Evolutionary conservation across 352 stramenopile species (phyloP).

Genomic region (Phytopythium boreale): DNA sequence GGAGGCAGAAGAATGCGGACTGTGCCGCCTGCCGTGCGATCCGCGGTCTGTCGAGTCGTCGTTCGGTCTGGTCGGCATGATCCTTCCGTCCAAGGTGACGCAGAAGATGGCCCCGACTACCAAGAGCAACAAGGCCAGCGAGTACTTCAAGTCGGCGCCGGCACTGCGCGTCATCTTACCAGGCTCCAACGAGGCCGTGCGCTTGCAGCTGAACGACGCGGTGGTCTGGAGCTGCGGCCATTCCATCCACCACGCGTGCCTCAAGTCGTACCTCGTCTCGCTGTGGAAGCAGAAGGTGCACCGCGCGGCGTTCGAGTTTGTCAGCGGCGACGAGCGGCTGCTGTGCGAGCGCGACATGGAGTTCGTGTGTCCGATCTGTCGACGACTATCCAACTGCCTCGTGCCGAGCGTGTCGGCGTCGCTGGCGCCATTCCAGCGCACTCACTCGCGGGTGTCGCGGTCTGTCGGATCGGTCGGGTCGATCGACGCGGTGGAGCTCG

Average conservation of each 20-base stretch:
- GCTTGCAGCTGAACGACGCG: slow-evolving; percentile 36
- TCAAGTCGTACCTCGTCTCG: slow-evolving; percentile 67
- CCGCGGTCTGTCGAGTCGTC: slow-evolving; percentile 29
- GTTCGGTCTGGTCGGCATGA: slow-evolving; percentile 71
- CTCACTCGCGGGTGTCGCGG: slow-evolving; percentile 7
- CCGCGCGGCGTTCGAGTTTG: slow-evolving; percentile 36
- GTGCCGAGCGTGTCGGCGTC: slow-evolving; percentile 34
- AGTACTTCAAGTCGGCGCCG: slow-evolving; percentile 9
- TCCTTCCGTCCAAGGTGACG: slow-evolving; percentile 53
- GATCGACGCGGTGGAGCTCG: slow-evolving; percentile 6
- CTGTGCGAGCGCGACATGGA: slow-evolving; percentile 67
- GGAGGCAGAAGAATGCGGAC: slow-evolving; percentile 46
- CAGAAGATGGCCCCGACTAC: slow-evolving; percentile 27
- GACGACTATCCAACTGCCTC: slow-evolving; percentile 72
- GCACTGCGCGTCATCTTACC: slow-evolving; percentile 26
- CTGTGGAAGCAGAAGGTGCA: slow-evolving; percentile 61
- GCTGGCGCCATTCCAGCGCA: not conserved
- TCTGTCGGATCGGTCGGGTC: slow-evolving; percentile 11
- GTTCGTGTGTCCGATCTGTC: slow-evolving; percentile 78
- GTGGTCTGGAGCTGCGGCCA: slow-evolving; percentile 76
- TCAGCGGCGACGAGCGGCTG: slow-evolving; percentile 53
- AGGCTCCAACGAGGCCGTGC: slow-evolving; percentile 24
- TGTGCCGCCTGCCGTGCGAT: slow-evolving; percentile 66
- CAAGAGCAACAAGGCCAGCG: not conserved
- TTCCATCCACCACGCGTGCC: slow-evolving; percentile 59